Evolutionary conservation across 2,329 filamentous ascomycete species (phyloP).

Genomic region (Ceratocystis ficicola): DNA sequence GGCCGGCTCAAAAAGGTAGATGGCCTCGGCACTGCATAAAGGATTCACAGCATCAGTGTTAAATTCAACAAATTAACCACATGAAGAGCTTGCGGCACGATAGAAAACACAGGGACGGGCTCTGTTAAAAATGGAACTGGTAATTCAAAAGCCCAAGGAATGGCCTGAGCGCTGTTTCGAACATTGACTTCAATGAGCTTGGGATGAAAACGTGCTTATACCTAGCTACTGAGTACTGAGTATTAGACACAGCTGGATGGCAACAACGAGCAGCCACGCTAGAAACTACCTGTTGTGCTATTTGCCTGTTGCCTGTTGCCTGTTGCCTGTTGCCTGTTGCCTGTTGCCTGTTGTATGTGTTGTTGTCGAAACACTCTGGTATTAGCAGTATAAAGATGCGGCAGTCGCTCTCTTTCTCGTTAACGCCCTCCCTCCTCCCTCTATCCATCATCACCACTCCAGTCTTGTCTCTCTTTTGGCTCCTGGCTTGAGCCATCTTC

Average conservation of each 20-base stretch:
- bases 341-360: no score
- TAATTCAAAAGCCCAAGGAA: no score
- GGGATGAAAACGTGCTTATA: not conserved
- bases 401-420: not conserved
- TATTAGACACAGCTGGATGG: not conserved
- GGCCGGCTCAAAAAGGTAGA: not conserved
- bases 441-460: not conserved
- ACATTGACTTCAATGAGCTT: not conserved
- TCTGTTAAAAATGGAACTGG: not conserved
- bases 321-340: no score
- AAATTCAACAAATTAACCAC: no score
- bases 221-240: no score
- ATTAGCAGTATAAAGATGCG: not conserved
- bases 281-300: not conserved
- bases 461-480: slow-evolving; percentile 1
- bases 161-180: slow-evolving; percentile 3
- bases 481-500: not conserved
- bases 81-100: not conserved
- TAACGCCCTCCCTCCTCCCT: not conserved
- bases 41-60: not conserved
- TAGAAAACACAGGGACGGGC: not conserved
- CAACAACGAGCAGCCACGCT: not conserved
- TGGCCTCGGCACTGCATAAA: not conserved
- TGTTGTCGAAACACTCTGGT: not conserved
- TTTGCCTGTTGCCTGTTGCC: no score